Base-by-base conservation (phyloP, 305 asterid species). In the Fraxinus floribunda region DNA sequence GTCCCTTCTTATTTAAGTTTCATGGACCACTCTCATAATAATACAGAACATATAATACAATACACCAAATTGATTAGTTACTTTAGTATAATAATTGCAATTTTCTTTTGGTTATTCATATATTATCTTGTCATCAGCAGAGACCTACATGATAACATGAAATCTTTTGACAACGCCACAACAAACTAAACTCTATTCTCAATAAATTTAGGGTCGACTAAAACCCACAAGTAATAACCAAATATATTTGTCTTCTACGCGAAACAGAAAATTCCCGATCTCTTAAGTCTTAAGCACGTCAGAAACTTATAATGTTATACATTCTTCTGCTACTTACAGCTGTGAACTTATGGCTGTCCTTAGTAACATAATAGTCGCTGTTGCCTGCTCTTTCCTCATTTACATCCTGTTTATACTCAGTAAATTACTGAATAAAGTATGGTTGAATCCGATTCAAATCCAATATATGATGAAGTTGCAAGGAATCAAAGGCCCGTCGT, bases 401-500 rank as follows among this genome's bases (percentile, higher is more conserved):
- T 87, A 81, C 79, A 44, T 86, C 78, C 34, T 88, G 41, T 66
- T 83, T 24, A 62, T 41, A 24, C 79, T 90, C 0, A 4, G 83
- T 74, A 77, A 81, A 77, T 70, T 90, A 16, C 29, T 89, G 6
- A 82, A 88, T 72, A 93, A 88, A 79, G 72, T 86, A 84, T 91
- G 90, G 89, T 80, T 88, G 81, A 86, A 82, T 52, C 97, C 95
- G 9, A 73, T 87, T 55, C 76, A 76, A 30, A 49, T 85, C 32
- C 87, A 83, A n/a, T 9, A 64, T 76, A 3, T 41, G 41, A 87
- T 94, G 93, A 86, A 78, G 8, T 80, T 83, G 0, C 98, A 93
- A 86, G 95, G 97, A 4, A 87, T 94, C 85, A 85, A 87, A 75
- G 98, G 97, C 72, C 97, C 97, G 35, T 60, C 92, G 0, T 89